Evolutionary conservation across 2,329 filamentous ascomycete species (phyloP).

Genomic region (Colletotrichum sp.): DNA sequence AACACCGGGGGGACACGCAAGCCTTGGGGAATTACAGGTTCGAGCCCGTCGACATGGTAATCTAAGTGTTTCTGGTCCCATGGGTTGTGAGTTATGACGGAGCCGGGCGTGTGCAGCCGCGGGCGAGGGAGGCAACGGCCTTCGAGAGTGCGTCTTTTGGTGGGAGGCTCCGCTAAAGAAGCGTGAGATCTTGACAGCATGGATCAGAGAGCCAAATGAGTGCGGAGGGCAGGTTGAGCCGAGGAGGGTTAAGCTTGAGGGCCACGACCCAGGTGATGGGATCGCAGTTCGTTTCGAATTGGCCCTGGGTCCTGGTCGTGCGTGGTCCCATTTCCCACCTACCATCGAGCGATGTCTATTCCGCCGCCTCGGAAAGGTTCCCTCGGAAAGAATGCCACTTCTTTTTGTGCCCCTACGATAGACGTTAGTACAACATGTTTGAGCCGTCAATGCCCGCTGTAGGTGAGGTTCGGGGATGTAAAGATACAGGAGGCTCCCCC

Average conservation of each 20-base stretch:
- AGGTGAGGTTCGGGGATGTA: background rate
- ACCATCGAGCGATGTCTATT: background rate
- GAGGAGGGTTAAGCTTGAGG: background rate
- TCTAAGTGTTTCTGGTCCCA: background rate
- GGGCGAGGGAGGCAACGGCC: background rate
- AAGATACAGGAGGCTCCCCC: background rate
- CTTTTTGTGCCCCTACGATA: background rate
- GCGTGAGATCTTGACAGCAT: constrained; percentile 7
- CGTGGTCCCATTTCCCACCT: background rate
- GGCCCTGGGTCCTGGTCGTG: background rate
- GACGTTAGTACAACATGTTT: background rate
- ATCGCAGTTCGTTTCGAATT: background rate
- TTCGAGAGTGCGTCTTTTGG: background rate
- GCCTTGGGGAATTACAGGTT: background rate
- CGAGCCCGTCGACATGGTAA: background rate
- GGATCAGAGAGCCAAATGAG: background rate
- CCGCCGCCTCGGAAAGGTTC: background rate
- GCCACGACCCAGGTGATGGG: background rate
- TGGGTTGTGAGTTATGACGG: background rate
- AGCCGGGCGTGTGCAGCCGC: background rate
- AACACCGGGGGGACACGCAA: background rate
- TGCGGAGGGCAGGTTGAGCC: background rate
- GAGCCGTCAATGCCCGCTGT: background rate
- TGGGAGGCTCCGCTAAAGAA: constrained; percentile 17
- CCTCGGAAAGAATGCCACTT: background rate